Conservation (phyloP, 2,329 filamentous ascomycete genomes). For the Bipolaris sorokiniana region DNA sequence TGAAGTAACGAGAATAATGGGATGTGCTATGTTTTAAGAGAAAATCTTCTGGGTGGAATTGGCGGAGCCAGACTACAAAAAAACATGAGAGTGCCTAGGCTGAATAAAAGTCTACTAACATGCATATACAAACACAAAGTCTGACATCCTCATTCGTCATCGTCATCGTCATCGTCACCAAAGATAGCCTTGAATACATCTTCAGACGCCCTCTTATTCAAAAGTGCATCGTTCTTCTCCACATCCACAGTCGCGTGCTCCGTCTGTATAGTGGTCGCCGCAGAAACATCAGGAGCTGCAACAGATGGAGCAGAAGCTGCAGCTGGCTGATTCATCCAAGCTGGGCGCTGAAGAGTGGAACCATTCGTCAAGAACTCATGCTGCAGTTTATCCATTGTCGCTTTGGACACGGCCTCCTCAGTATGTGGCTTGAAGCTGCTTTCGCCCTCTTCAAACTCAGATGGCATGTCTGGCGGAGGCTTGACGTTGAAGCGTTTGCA, state of each 20-base stretch:
- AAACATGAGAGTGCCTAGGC: background rate
- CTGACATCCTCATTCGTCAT: conserved; percentile 17
- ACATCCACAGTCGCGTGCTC: conserved; percentile 63
- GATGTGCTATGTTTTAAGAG: background rate
- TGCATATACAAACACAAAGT: background rate
- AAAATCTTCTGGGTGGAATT: background rate
- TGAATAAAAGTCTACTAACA: background rate
- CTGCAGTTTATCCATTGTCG: conserved; percentile 55
- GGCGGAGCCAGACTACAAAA: background rate
- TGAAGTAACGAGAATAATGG: background rate
- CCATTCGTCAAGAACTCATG: conserved; percentile 40
- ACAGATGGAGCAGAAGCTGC: background rate
- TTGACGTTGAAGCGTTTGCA: conserved; percentile 95
- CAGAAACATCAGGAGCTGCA: background rate
- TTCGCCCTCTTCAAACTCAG: conserved; percentile 50
- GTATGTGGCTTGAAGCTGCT: conserved; percentile 29
- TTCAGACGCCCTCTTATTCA: conserved; percentile 75
- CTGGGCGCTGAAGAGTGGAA: conserved; percentile 36
- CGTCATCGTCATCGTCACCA: conserved; percentile 75
- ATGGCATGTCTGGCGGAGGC: conserved; percentile 70
- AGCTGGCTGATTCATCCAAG: conserved; percentile 32
- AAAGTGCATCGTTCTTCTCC: conserved; percentile 78
- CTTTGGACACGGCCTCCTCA: conserved; percentile 60
- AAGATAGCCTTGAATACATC: conserved; percentile 93
- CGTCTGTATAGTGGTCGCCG: background rate